Evolutionary conservation across 176 grass and related monocot species (phyloP).

Genomic region (bread wheat (Triticum aestivum)): DNA sequence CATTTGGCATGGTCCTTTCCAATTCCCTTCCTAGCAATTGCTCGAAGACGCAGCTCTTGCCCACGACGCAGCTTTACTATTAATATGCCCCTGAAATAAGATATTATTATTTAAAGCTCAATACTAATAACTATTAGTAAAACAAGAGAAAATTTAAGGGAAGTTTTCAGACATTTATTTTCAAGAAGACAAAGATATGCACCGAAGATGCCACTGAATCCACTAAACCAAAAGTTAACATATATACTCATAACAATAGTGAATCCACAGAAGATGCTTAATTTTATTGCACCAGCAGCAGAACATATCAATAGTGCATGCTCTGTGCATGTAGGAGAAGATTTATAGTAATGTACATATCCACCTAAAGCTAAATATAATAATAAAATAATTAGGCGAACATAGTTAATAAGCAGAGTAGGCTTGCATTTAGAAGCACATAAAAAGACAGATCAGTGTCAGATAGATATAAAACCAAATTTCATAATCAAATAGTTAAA

Average conservation of each 20-base stretch:
- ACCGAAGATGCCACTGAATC: not conserved
- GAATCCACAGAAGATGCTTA: too few relatives aligned
- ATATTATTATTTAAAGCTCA: not conserved
- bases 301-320: not conserved
- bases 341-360: not conserved
- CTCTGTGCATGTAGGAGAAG: not conserved
- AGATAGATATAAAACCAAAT: not conserved
- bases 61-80: slow-evolving; percentile 89
- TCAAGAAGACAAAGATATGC: not conserved
- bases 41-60: slow-evolving; percentile 90
- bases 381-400: not conserved
- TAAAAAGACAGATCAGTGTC: not conserved
- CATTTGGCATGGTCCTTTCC: slow-evolving; percentile 97
- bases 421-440: not conserved
- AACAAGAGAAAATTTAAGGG: not conserved
- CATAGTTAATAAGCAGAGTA: not conserved
- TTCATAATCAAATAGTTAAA: not conserved
- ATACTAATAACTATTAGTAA: not conserved
- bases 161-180: not conserved
- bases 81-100: slow-evolving; percentile 69
- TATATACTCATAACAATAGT: not conserved
- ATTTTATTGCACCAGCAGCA: not conserved
- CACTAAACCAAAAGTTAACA: not conserved
- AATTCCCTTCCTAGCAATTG: slow-evolving; percentile 97
- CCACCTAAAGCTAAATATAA: not conserved